Evolutionary conservation across 176 grass and related monocot genomes (phyloP).

Genomic region (Areca catechu): DNA sequence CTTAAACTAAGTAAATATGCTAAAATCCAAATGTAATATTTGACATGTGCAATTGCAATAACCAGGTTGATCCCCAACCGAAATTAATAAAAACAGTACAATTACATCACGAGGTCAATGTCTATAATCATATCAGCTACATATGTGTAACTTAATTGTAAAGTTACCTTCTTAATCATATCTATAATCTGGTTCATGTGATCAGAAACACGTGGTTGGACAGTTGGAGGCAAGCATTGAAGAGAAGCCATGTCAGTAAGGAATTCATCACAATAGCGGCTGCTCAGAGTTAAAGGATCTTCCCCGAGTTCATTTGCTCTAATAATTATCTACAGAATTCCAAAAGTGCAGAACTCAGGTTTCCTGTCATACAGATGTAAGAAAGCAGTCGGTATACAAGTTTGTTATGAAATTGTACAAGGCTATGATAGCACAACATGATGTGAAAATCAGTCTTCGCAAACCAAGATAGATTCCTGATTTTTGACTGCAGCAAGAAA

Average conservation of each 20-base stretch:
- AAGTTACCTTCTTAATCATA: constrained; percentile 84
- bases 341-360: constrained; percentile 70
- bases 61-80: no score
- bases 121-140: no score
- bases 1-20: no score
- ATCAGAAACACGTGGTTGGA: constrained; percentile 80
- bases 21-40: no score
- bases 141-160: background rate
- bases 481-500: no score
- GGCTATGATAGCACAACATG: no score
- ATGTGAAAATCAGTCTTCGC: no score
- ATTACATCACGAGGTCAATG: no score
- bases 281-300: constrained; percentile 79
- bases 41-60: no score
- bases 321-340: constrained; percentile 97
- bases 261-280: constrained; percentile 80
- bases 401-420: background rate
- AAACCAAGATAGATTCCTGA: no score
- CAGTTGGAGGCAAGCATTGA: constrained; percentile 80
- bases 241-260: constrained; percentile 74
- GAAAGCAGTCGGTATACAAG: constrained; percentile 34
- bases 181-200: constrained; percentile 81
- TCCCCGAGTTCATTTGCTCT: constrained; percentile 81
- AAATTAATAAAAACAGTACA: no score
- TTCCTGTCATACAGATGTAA: constrained; percentile 55